Evolutionary conservation across 75 land plant genomes (phyloP), one percentile per base, ranked within the genome.

Genomic region (Chamaecyparis obtusa): DNA sequence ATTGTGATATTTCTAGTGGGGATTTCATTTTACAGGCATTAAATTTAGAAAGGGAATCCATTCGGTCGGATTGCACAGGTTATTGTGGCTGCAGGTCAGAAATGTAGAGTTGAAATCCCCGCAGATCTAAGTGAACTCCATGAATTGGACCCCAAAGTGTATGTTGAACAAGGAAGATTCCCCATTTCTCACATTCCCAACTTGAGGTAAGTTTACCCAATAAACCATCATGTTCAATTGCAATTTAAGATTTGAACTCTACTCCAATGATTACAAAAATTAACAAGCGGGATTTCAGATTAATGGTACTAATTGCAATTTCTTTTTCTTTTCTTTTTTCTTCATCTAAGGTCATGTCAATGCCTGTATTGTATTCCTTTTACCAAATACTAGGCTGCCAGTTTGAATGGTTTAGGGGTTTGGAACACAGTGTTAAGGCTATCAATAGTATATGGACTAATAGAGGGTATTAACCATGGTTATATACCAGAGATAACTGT

Each of bases 71-170:
- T 96, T n/a, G 88, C 87, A n/a, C 87, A 85, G 82, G 98, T 96
- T 11, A 7, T 95, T 10, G 92, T 93, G 0, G 92, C 95, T 39
- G 93, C 96, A 36, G 60, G 83, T 33, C 88, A 90, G 37, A 96
- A 96, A n/a, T 85, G 93, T 83, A 91, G 86, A 86, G 86, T 87
- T 14, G 19, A 83, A 2, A 48, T 87, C 5, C 93, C 96, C 2
- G 74, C 67, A 75, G 88, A 93, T 86, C 84, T 90, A 2, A 85
- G 90, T 32, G 89, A 92, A 43, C 94, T 95, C 3, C 78, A 94
- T 88, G 98, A 96, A 88, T 85, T 95, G 37, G 92, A 87, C 3
- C 86, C 93, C 85, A 93, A 91, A 27, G 93, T 89, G 48, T 94
- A 93, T 43, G 80, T 86, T 7, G 87, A 87, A 81, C 86, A 89